phyloP scores from a whole-genome alignment of 2,329 filamentous ascomycete species.

The Cercospora janseana region DNA sequence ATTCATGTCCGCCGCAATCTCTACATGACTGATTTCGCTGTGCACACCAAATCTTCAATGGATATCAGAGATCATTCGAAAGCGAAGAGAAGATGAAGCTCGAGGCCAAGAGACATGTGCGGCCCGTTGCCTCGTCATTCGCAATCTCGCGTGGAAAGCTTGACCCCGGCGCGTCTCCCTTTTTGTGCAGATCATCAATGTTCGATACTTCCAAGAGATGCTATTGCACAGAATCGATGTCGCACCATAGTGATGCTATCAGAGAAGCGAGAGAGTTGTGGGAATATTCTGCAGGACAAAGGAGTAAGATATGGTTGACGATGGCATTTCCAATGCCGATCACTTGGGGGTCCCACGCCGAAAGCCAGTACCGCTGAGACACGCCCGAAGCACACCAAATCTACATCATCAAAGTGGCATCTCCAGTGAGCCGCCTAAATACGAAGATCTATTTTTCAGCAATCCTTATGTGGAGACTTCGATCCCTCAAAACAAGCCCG shows the following conservation, averaged over 20 bases:
- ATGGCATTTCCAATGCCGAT: background rate
- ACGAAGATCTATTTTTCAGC: slow-evolving; percentile 7
- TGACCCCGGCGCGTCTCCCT: slow-evolving; percentile 4
- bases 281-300: background rate
- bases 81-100: too few relatives aligned
- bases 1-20: too few relatives aligned
- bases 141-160: slow-evolving; percentile 11
- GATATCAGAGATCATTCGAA: too few relatives aligned
- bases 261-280: background rate
- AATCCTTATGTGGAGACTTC: background rate
- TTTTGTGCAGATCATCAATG: background rate
- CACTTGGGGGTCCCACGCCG: background rate
- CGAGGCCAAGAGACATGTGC: too few relatives aligned
- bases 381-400: slow-evolving; percentile 9
- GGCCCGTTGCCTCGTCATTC: slow-evolving; percentile 2
- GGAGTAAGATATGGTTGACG: background rate
- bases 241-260: background rate
- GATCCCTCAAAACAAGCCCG: background rate
- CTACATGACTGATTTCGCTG: too few relatives aligned
- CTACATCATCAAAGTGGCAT: background rate
- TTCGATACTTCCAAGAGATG: background rate
- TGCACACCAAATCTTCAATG: too few relatives aligned
- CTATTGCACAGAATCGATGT: background rate
- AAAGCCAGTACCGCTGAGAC: slow-evolving; percentile 6
- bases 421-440: background rate